Evolutionary conservation across 805 yeast species (phyloP), one percentile per base, ranked within the genome.

Genomic region (Candida insectalens): DNA sequence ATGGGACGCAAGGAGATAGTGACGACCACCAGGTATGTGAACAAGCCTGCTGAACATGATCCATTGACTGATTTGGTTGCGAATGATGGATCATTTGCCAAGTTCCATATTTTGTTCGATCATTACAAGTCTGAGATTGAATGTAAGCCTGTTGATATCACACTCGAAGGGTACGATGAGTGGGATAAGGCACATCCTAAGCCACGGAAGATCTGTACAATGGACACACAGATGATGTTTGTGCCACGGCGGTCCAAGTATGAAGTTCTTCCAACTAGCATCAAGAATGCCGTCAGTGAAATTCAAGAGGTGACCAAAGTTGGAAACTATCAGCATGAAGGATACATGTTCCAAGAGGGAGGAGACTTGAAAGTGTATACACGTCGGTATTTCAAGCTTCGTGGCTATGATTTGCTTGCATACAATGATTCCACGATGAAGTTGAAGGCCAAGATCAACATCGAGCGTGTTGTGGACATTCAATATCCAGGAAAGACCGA

Each of bases 1-100:
- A 47, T 63, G 59, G 42, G 61, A 10, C 36, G 40, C 28, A 71
- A 67, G 45, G 70, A 69, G 29, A 46, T 63, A 10, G 47, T 71
- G 27, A 63, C 67, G 3, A 62, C 70, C 2, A 71, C 74, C 34
- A 72, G 60, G 42, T 71, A 65, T 39, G 69, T 76, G 5, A 65
- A 76, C 2, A 63, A 63, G 39, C 65, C 69, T 21, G 62, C 68
- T 1, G 54, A 57, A 4, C 37, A 44, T 18, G 94, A 82, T 58
- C 59, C 67, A 2, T 71, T 89, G 80, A 71, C 69, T 22, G 55
- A 63, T 22, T 59, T 71, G 36, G 68, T 85, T 41, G 95, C 96
- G 2, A 65, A 67, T 22, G 94, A 85, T 53, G 97, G 97, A 2
- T 83, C 95, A 25, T 87, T 83, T 65, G 95, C 85, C 6, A 68